Evolutionary conservation across 768 basidiomycete species (phyloP), one percentile per base, ranked within the genome.

Genomic region (Rhodocollybia butyracea): DNA sequence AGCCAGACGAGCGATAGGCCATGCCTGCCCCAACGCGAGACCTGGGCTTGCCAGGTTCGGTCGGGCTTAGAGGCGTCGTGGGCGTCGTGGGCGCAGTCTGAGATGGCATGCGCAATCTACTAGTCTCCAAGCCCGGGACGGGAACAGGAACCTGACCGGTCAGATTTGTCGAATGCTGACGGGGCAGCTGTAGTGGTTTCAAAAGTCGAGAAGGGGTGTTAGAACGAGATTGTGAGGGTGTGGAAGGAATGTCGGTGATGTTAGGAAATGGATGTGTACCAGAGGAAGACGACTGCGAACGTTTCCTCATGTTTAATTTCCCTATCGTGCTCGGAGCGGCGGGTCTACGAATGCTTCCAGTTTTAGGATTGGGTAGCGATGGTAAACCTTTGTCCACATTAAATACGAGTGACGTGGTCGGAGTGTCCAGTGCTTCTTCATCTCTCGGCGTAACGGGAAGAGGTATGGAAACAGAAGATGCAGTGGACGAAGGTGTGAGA

Each of bases 21-120:
- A 88, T 88, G n/a, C 85, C 85, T 11, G 85, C 84, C 5, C 85
- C 85, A 10, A 80, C 86, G 27, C 86, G 68, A 10, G 86, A 84
- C 58, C 70, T 78, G 19, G 81, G 82, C 15, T 73, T 46, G 31
- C 50, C 50, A 15, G 60, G 56, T 3, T 43, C 48, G 29, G 30
- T 30, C 29, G 38, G 36, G 29, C 50, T 26, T 8, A 31, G 34
- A 32, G 57, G 41, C 34, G 51, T 41, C 11, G 51, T 52, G 15
- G 56, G 32, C 6, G 31, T 34, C 26, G 39, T 19, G 55, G 31
- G 51, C 32, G 8, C 61, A 30, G n/a, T 30, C 21, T 39, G 48
- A 40, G 46, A 38, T 21, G 55, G 38, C 26, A 36, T 19, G 21
- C 41, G 55, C 11, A 30, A 15, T 19, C 51, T 50, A 38, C 30